phyloP scores from a whole-genome alignment of 768 basidiomycete species.

The Leucocoprinus sp. region DNA sequence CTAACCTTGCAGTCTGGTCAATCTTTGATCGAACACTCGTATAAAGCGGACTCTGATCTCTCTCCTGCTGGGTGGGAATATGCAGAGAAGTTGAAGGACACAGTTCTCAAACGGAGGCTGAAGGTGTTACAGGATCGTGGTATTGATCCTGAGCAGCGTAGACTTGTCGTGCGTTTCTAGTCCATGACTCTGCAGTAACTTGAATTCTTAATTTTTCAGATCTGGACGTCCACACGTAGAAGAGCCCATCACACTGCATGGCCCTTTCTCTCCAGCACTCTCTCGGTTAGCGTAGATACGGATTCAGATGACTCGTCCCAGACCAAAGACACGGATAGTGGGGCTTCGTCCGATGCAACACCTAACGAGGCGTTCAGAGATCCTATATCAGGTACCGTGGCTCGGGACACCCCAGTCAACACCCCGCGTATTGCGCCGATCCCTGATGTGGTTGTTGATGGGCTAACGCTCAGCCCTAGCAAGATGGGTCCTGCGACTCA shows the following conservation, averaged over 20 bases:
- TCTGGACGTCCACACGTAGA: constrained; percentile 95
- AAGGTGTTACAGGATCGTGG: constrained; percentile 71
- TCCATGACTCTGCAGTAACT: not conserved
- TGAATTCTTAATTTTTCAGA: constrained; percentile 35
- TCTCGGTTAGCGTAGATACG: constrained; percentile 3
- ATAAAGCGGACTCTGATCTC: constrained; percentile 96
- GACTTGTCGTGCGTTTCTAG: constrained; percentile 44
- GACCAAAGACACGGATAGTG: not conserved
- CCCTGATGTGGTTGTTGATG: not conserved
- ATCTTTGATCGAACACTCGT: constrained; percentile 96
- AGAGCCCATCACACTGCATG: constrained; percentile 93
- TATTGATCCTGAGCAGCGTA: constrained; percentile 48
- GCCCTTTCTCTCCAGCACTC: constrained; percentile 52
- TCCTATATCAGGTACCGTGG: constrained; percentile 1
- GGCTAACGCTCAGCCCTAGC: not conserved
- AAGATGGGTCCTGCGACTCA: not conserved
- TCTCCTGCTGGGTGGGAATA: constrained; percentile 96
- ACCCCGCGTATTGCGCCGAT: constrained; percentile 4
- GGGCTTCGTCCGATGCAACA: not conserved
- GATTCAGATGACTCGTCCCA: not conserved
- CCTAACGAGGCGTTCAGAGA: not conserved
- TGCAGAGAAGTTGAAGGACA: constrained; percentile 81
- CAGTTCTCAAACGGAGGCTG: constrained; percentile 76
- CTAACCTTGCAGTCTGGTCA: constrained; percentile 75
- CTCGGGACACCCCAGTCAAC: constrained; percentile 7